phyloP scores from a whole-genome alignment of 805 yeast species.

The Zygosaccharomyces lentus region DNA sequence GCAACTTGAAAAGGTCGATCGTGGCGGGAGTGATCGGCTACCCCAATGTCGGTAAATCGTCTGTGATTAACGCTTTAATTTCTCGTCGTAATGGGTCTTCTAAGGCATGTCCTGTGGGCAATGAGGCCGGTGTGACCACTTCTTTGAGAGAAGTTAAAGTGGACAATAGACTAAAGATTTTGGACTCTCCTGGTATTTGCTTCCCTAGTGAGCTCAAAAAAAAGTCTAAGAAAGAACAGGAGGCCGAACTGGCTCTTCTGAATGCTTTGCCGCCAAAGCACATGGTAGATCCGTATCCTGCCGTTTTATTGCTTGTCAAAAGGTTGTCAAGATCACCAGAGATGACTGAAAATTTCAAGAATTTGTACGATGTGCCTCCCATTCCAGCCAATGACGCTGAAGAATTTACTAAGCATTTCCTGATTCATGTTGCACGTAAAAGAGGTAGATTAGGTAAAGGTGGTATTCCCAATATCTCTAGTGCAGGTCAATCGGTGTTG shows the following conservation, averaged over 20 bases:
- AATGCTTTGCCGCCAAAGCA: conserved; percentile 88
- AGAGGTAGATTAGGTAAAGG: conserved; percentile 91
- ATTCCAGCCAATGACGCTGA: conserved; percentile 67
- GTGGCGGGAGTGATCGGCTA: conserved; percentile 95
- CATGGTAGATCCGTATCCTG: conserved; percentile 78
- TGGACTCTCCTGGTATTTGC: conserved; percentile 97
- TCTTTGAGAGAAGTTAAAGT: conserved; percentile 86
- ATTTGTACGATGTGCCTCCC: conserved; percentile 75
- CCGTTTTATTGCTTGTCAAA: conserved; percentile 71
- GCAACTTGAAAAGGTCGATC: conserved; percentile 82
- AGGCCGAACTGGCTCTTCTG: conserved; percentile 82
- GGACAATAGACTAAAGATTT: conserved; percentile 79
- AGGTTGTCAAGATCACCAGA: conserved; percentile 67
- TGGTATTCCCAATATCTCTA: conserved; percentile 83
- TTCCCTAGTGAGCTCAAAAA: conserved; percentile 69
- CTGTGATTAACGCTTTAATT: conserved; percentile 84
- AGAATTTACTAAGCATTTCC: conserved; percentile 76
- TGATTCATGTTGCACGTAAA: conserved; percentile 88
- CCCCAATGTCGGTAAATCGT: conserved; percentile 96
- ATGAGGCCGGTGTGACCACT: conserved; percentile 96
- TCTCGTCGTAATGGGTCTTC: conserved; percentile 65
- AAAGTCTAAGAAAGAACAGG: conserved; percentile 56
- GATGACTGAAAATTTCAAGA: conserved; percentile 72
- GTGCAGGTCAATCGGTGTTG: conserved; percentile 78
- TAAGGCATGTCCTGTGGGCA: conserved; percentile 92